Evolutionary conservation across 345 rosid species (phyloP), one percentile per base, ranked within the genome.

Genomic region (Aurinia saxatilis): DNA sequence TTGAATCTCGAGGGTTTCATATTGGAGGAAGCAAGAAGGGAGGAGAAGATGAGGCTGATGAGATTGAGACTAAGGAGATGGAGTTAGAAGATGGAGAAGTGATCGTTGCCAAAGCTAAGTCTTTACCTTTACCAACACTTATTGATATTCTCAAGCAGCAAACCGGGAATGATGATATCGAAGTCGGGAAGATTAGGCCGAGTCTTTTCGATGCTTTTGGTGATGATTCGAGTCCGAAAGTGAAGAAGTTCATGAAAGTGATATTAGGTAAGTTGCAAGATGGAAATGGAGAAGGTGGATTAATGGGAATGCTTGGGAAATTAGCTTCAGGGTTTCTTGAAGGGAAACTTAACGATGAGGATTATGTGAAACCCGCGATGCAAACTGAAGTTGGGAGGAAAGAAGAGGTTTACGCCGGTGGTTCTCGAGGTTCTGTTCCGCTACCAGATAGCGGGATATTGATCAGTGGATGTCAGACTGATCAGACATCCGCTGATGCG

Each of bases 401-500:
- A 75, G 74, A 85, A 57, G 99, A 93, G 70, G 91, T 59, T 54
- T 90, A 85, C 60, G 99, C 99, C 0, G 97, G 99, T 67, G n/a
- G 78, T 8, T 57, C 68, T 0, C 84, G 76, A 77, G 82, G 82
- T 29, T 57, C 81, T 7, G 70, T 42, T 56, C 65, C 75, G 23
- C 80, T 93, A 35, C 84, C 99, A 0, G 90, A 80, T 47, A 74
- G 82, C 1, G 99, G 95, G 46, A 79, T 93, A 78, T 74, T 93
- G 67, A 77, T 93, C 48, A 93, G 99, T 1, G 98, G 98, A 35
- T 91, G 98, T 60, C 98, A 91, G 71, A 81, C 84, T 13, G 76
- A 88, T 76, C 98, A 93, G 78, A 87, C 96, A 42, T 93, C 99
- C 7, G 99, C 99, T 0, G 99, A 93, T 45, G 99, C 99, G 6